These are phyloP conservation scores for Hypoxylon sp. DNA, from an alignment of 2,329 filamentous ascomycete genomes.

Conservation along the genomic window DNA sequence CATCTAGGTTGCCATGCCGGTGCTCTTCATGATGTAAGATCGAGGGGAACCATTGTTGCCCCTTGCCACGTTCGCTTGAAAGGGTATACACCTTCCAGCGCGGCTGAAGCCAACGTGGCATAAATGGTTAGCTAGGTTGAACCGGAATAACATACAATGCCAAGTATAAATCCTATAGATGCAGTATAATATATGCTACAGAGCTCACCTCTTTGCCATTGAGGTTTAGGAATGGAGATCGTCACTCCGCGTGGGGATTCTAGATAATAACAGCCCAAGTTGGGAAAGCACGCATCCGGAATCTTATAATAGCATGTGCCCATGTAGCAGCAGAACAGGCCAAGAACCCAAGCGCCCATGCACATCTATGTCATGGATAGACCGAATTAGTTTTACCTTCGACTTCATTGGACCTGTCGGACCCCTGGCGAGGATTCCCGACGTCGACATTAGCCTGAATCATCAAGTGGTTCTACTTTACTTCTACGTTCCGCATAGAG, in stretches of 20 bases:
- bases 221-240: conserved; percentile 44
- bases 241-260: conserved; percentile 41
- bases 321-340: conserved; percentile 30
- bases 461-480: conserved; percentile 20
- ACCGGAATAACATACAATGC: conserved; percentile 24
- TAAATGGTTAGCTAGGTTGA: conserved; percentile 27
- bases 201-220: conserved; percentile 1
- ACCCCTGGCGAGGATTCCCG: conserved; percentile 39
- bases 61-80: conserved; percentile 37
- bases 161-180: conserved; percentile 19
- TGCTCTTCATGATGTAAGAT: conserved; percentile 37
- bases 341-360: conserved; percentile 35
- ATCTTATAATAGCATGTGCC: conserved; percentile 37
- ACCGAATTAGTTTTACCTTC: conserved; percentile 48
- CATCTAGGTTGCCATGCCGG: conserved; percentile 33
- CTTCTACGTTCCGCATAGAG: conserved; percentile 33
- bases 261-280: conserved; percentile 22
- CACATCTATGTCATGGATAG: conserved; percentile 41
- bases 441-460: conserved; percentile 43
- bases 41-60: conserved; percentile 20
- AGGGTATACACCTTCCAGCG: conserved; percentile 23
- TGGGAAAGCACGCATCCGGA: conserved; percentile 27
- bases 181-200: conserved; percentile 17
- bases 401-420: conserved; percentile 47
- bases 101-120: conserved; percentile 45